These are phyloP conservation scores for Hypoxylon lienhwacheense DNA, from an alignment of 495 filamentous ascomycete species.

Conservation along the genomic window DNA sequence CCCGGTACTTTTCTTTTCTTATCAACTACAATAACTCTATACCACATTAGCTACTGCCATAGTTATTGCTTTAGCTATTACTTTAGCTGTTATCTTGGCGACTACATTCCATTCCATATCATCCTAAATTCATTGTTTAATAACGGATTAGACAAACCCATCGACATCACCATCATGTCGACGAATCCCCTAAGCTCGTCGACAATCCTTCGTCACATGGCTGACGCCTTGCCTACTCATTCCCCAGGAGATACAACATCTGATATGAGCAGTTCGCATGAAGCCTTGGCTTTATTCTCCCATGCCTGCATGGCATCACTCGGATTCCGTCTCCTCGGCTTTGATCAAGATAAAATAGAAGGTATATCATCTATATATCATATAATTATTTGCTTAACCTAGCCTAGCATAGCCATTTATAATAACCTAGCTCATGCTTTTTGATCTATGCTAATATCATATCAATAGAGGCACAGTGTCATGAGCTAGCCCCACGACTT, in stretches of 20 bases:
- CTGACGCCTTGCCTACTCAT: slow-evolving; percentile 58
- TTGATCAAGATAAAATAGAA: slow-evolving; percentile 71
- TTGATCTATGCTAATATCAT: not conserved
- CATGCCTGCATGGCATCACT: slow-evolving; percentile 83
- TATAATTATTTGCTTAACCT: too few species aligned
- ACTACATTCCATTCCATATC: not conserved
- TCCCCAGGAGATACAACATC: slow-evolving; percentile 52
- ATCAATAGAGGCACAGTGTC: slow-evolving; percentile 47
- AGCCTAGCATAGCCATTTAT: too few species aligned
- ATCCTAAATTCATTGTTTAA: not conserved
- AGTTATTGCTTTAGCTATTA: not conserved
- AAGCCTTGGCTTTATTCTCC: slow-evolving; percentile 80
- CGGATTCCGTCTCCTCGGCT: slow-evolving; percentile 79
- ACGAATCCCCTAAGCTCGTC: slow-evolving; percentile 45
- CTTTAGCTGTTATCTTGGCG: not conserved
- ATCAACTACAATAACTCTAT: too few species aligned
- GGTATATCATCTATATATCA: slow-evolving; percentile 29
- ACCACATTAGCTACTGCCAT: too few species aligned
- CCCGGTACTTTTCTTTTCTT: too few species aligned
- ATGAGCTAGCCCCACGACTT: slow-evolving; percentile 58
- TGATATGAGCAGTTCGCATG: slow-evolving; percentile 73
- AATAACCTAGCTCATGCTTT: slow-evolving; percentile 48
- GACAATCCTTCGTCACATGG: slow-evolving; percentile 57
- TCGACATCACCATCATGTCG: slow-evolving; percentile 20
- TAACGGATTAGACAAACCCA: slow-evolving; percentile 1